Evolutionary conservation across 768 basidiomycete species (phyloP), one percentile per base, ranked within the genome.

Genomic region (Suillus placidus): DNA sequence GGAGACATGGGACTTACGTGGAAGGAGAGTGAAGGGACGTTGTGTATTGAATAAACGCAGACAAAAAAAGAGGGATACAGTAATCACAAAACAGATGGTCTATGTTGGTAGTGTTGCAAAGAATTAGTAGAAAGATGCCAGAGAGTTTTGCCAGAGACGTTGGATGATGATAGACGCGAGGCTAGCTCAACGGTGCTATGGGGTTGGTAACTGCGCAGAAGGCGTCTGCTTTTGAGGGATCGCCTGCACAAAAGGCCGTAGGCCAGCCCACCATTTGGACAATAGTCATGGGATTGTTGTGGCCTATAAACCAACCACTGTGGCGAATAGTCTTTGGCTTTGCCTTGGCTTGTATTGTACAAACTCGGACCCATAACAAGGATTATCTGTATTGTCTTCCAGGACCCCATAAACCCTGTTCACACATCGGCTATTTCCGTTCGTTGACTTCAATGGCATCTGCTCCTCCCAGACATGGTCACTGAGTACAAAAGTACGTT

Each of bases 321-420:
- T 52, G 37, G 34, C 63, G 60, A 67, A 64, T 42, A 32, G 20
- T 43, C 18, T 9, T n/a, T n/a, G n/a, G n/a, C n/a, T n/a, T n/a
- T n/a, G n/a, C 26, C 26, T 45, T 52, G 18, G 40, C 47, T 42
- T 35, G 18, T 61, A 12, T 18, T 61, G 62, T 57, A 35, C 37
- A 68, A 68, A 66, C 61, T 32, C 4, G 63, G 40, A 57, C 67
- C 68, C 64, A 74, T 67, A 72, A 74, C 71, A 72, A 70, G 57
- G 23, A 20, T 45, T 30, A 40, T 30, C 55, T 55, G 58, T 64
- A 66, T 74, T 71, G 69, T 74, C 38, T 55, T 49, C 43, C 16
- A 55, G 58, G 64, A 70, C 69, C 60, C 69, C 69, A n/a, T 30
- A 62, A 35, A 64, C 66, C 37, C 54, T 57, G 55, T 57, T 65